Conservation (phyloP, 2,329 filamentous ascomycete genomes). For the Aspergillus carbonarius region DNA sequence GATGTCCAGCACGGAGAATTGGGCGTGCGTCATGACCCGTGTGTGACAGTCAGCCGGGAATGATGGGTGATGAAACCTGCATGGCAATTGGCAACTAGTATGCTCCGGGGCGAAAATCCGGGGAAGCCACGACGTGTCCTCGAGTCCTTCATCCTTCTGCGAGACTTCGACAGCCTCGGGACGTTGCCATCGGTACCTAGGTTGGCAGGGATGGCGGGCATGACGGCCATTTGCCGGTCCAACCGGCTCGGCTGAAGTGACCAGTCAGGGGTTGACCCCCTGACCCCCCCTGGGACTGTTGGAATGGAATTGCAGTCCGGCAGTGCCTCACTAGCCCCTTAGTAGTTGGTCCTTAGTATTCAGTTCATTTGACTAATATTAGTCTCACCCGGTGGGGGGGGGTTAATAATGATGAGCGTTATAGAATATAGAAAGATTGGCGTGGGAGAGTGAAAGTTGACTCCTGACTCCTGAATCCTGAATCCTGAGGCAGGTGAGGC, state of each 20-base stretch:
- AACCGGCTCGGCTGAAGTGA: conserved; percentile 10
- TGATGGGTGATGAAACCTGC: conserved; percentile 7
- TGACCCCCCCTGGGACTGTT: neutral
- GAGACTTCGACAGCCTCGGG: neutral
- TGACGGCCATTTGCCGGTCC: conserved; percentile 5
- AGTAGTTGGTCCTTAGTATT: neutral
- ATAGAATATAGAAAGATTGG: neutral
- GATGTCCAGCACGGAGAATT: neutral
- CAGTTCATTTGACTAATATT: neutral
- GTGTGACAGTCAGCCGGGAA: neutral
- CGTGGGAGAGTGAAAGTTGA: neutral
- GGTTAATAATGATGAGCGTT: neutral
- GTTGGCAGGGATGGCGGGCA: neutral
- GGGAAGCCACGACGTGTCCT: conserved; percentile 10
- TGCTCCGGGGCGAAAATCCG: conserved; percentile 16
- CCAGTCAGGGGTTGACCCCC: conserved; percentile 11
- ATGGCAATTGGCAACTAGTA: neutral
- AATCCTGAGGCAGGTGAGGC: neutral
- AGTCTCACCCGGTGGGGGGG: neutral
- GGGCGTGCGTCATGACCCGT: neutral
- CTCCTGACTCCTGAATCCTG: too few relatives aligned
- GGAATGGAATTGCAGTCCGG: neutral
- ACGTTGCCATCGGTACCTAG: neutral
- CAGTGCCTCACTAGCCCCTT: neutral
- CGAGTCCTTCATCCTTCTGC: neutral